These are phyloP conservation scores for Pythium monospermum DNA, from an alignment of 352 stramenopile species.

Conservation along the genomic window DNA sequence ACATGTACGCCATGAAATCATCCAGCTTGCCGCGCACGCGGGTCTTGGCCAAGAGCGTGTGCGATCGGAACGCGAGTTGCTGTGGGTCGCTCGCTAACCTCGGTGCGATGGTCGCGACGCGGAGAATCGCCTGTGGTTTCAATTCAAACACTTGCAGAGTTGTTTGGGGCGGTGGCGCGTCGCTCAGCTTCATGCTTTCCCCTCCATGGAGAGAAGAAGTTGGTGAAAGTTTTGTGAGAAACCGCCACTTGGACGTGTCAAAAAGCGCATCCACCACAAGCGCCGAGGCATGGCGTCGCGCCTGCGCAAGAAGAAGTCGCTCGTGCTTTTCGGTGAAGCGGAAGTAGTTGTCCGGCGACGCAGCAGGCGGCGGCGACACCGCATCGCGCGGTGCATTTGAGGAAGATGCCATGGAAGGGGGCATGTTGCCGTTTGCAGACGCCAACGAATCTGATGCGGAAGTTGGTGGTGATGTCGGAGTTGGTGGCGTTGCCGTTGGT, in stretches of 20 bases:
- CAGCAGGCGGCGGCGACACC: neutral
- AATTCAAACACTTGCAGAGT: slow-evolving; percentile 54
- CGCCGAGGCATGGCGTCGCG: slow-evolving; percentile 45
- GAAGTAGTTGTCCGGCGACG: slow-evolving; percentile 37
- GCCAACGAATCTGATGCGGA: neutral
- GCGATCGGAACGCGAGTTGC: slow-evolving; percentile 27
- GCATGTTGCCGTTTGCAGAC: neutral
- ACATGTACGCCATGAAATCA: slow-evolving; percentile 62
- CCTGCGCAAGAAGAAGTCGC: slow-evolving; percentile 38
- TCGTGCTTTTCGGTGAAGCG: slow-evolving; percentile 48
- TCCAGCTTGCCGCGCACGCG: slow-evolving; percentile 53
- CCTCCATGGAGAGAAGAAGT: slow-evolving; percentile 7
- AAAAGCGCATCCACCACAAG: slow-evolving; percentile 55
- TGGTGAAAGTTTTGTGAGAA: slow-evolving; percentile 16
- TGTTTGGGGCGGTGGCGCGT: slow-evolving; percentile 4
- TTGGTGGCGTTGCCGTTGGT: neutral
- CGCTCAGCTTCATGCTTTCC: neutral
- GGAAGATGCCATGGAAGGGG: neutral
- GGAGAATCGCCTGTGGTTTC: slow-evolving; percentile 32
- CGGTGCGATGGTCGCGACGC: slow-evolving; percentile 46
- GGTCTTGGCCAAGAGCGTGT: slow-evolving; percentile 54
- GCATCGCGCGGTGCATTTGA: neutral
- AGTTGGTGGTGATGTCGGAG: neutral
- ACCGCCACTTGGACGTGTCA: slow-evolving; percentile 64
- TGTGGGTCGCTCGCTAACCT: slow-evolving; percentile 14